phyloP scores from a whole-genome alignment of 805 yeast genomes.

The Yamadazyma paraphyllophila region DNA sequence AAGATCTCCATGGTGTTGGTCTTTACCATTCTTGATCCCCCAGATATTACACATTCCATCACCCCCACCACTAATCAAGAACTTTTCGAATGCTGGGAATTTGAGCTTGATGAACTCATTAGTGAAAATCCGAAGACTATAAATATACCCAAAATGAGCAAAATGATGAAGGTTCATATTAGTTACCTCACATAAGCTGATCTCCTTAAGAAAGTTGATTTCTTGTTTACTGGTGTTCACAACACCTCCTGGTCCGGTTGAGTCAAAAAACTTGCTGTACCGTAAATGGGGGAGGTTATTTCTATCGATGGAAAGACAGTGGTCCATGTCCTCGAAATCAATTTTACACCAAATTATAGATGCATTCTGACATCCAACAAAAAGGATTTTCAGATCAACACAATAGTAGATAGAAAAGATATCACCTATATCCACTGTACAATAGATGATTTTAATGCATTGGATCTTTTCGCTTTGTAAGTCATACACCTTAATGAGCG shows the following conservation, averaged over 20 bases:
- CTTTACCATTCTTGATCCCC: conserved; percentile 39
- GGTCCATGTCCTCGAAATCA: conserved; percentile 7
- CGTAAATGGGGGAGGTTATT: conserved; percentile 52
- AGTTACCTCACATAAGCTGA: conserved; percentile 61
- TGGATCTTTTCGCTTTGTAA: conserved; percentile 33
- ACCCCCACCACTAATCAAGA: conserved; percentile 67
- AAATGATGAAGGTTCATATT: conserved; percentile 61
- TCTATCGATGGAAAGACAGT: conserved; percentile 6
- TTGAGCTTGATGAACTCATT: conserved; percentile 20
- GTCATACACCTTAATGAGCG: conserved; percentile 84
- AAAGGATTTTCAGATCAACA: conserved; percentile 55
- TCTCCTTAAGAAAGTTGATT: conserved; percentile 8
- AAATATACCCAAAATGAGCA: conserved; percentile 91
- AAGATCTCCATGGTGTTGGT: neutral
- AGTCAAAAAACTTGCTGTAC: conserved; percentile 85
- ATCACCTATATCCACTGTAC: conserved; percentile 88
- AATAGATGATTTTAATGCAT: conserved; percentile 70
- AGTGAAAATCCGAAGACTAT: conserved; percentile 51
- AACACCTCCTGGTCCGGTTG: conserved; percentile 78
- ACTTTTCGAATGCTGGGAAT: conserved; percentile 16
- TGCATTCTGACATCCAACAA: conserved; percentile 92
- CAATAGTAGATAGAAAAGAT: conserved; percentile 81
- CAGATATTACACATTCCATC: conserved; percentile 87
- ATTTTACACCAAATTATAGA: conserved; percentile 69
- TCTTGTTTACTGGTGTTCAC: conserved; percentile 24